phyloP scores from a whole-genome alignment of 2,329 filamentous ascomycete species.

The Chalaropsis ovoidea region DNA sequence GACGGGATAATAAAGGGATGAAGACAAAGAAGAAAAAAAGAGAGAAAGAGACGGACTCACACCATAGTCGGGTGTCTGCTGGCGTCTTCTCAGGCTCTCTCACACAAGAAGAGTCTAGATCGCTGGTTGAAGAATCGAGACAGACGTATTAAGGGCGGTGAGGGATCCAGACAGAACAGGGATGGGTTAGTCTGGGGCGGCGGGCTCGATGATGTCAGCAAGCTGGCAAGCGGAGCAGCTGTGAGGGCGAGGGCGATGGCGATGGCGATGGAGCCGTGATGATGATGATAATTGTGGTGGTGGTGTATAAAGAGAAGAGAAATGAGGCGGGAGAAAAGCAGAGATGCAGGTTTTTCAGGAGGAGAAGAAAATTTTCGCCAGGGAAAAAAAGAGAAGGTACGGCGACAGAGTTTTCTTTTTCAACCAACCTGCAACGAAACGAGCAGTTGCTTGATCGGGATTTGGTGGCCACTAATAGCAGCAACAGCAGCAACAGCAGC shows the following conservation, averaged over 20 bases:
- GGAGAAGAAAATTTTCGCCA: neutral
- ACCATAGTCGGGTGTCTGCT: neutral
- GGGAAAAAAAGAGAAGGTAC: neutral
- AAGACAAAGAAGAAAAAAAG: neutral
- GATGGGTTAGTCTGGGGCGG: neutral
- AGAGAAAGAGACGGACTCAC: neutral
- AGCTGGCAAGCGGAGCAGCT: neutral
- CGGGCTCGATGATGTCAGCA: neutral
- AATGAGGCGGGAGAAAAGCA: neutral
- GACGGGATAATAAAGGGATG: neutral
- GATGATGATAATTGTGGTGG: neutral
- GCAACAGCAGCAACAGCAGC: neutral
- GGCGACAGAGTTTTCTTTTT: constrained; percentile 10
- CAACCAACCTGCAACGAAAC: neutral
- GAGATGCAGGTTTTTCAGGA: too few relatives aligned
- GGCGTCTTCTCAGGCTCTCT: neutral
- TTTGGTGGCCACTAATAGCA: neutral
- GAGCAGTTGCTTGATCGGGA: neutral
- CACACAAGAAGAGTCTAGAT: neutral
- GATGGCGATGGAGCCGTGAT: neutral
- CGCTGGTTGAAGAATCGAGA: neutral
- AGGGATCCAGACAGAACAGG: neutral
- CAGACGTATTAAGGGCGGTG: neutral
- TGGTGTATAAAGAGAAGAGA: neutral
- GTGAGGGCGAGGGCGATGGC: too few relatives aligned